phyloP scores from a whole-genome alignment of 2,329 filamentous ascomycete genomes.

The Achaetomium macrosporum region DNA sequence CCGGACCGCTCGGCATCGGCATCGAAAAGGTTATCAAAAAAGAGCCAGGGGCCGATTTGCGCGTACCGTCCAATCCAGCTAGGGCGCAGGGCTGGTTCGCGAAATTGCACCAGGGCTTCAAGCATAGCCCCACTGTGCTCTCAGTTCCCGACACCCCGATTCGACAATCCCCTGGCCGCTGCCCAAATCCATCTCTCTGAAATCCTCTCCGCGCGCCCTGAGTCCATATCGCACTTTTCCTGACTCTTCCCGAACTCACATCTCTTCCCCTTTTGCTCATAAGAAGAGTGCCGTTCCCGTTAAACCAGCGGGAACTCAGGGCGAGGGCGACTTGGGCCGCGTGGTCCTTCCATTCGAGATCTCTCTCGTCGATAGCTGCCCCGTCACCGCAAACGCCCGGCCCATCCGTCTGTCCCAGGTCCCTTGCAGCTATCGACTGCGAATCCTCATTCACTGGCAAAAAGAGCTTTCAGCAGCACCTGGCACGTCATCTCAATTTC shows the following conservation, averaged over 20 bases:
- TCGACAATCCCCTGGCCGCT: conserved; percentile 5
- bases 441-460: conserved; percentile 7
- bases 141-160: conserved; percentile 9
- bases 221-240: not conserved
- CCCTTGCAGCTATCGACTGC: conserved; percentile 11
- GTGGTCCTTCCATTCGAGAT: not conserved
- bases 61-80: not conserved
- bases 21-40: not conserved
- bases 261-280: not conserved
- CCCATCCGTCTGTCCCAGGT: not conserved
- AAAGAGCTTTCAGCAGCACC: not conserved
- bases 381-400: not conserved
- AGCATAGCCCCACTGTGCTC: not conserved
- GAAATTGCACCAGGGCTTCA: conserved; percentile 10
- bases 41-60: not conserved
- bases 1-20: conserved; percentile 12
- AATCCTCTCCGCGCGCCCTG: conserved; percentile 6
- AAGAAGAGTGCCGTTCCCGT: not conserved
- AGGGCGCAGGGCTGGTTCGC: conserved; percentile 8
- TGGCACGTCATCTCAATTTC: not conserved
- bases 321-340: conserved; percentile 6
- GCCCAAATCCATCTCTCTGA: conserved; percentile 5
- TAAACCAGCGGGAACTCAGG: not conserved
- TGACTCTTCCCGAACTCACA: not conserved
- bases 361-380: conserved; percentile 9